A percentile compares a stretch with the other conserved stretches of the same genome.
Conservation (phyloP, 352 stramenopile species). For the Pythium aphanidermatum region DNA sequence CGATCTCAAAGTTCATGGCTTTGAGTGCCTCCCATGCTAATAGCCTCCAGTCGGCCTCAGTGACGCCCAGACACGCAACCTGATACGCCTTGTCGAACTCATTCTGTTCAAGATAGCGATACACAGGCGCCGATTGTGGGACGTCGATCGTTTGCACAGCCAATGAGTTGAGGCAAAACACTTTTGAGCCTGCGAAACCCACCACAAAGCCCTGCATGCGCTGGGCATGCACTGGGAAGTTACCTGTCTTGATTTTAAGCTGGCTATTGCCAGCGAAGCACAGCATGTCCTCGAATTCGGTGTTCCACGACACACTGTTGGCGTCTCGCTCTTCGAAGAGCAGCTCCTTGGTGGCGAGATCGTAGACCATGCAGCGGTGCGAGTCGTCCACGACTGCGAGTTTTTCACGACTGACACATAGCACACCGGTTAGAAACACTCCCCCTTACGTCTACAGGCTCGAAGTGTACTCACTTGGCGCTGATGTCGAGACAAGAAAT, state of each 20-base stretch:
- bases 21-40: constrained; percentile 86
- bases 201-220: constrained; percentile 91
- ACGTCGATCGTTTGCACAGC: constrained; percentile 90
- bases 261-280: constrained; percentile 88
- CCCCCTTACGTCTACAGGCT: not conserved
- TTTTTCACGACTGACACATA: constrained; percentile 57
- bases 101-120: constrained; percentile 87
- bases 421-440: not conserved
- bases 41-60: constrained; percentile 85
- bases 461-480: constrained; percentile 47
- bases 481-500: constrained; percentile 90
- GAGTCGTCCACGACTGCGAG: constrained; percentile 90
- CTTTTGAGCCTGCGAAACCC: constrained; percentile 88
- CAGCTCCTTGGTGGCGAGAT: constrained; percentile 87
- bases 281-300: constrained; percentile 92
- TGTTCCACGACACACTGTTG: constrained; percentile 93
- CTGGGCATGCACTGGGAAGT: constrained; percentile 86
- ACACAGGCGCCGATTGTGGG: constrained; percentile 82
- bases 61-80: constrained; percentile 93
- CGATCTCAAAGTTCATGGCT: constrained; percentile 73
- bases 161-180: constrained; percentile 88
- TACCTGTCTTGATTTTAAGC: constrained; percentile 89
- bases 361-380: constrained; percentile 88
- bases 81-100: constrained; percentile 86
- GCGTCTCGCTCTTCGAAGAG: constrained; percentile 82